Base-by-base conservation (phyloP, 306 rosid genomes). In the Castanea crenata region DNA sequence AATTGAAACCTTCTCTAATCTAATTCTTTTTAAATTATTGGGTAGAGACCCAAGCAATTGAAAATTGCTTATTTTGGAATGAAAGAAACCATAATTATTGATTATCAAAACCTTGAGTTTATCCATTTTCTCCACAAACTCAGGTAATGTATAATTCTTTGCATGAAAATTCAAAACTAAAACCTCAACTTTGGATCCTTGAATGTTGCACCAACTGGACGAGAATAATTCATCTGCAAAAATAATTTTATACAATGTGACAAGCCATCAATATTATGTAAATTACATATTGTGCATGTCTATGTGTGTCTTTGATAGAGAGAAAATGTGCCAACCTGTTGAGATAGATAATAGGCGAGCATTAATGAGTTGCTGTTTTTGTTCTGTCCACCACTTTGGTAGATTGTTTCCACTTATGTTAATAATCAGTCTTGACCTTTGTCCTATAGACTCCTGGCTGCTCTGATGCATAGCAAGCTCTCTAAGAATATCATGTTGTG, bases 401-500 rank as follows among this genome's bases (percentile, higher is more conserved):
- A 70, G 80, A 44, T 81, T 70, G 49, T 81, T 84, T 83, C 84
- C 85, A 59, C 7, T 61, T 0, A 85, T 63, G 29, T 91, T 88
- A 41, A 91, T 73, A 67, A 82, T 81, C 79, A 91, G 62, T 77
- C 90, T 89, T 68, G 59, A 44, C 80, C 87, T 84, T 61, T 69
- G 73, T 79, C 86, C 85, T 25, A 83, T 63, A 6, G 88, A 78
- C 4, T 74, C 76, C 73, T 19, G 32, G 54, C 29, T 74, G 76
- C 81, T 74, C 76, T 72, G 84, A 59, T 34, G 78, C 56, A 86
- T 84, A 0, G 95, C 97, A 12, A 93, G 86, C 74, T 93, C 93
- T 75, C 94, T 90, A 23, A 92, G 91, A 58, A 89, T 79, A 76
- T 86, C 91, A 77, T 90, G 91, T 74, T 86, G 87, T 70, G 78